Evolutionary conservation across 2,329 filamentous ascomycete species (phyloP), one percentile per base, ranked within the genome.

Genomic region (Monilinia vaccinii-corymbosi): DNA sequence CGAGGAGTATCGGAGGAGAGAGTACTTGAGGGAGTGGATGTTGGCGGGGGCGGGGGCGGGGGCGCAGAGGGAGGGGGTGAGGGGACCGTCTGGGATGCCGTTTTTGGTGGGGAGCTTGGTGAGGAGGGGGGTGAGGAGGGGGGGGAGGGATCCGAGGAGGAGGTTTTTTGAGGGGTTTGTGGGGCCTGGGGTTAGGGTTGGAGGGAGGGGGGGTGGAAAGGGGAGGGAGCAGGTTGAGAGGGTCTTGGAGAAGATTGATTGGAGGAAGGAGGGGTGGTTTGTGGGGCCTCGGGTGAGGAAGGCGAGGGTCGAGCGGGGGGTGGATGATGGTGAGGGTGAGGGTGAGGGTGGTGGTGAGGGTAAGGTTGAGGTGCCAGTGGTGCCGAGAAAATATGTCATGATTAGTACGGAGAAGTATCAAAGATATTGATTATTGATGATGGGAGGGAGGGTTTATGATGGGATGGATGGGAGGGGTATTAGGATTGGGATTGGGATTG

Each of bases 201-300:
- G n/a, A n/a, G n/a, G n/a, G n/a, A n/a, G n/a, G n/a, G n/a, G n/a
- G n/a, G n/a, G n/a, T n/a, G n/a, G n/a, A 8, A 28, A 23, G 9
- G 36, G 34, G 8, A 40, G 8, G 21, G 23, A 21, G 14, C 31
- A 51, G 11, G 28, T 45, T 6, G 21, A 45, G 40, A 56, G 40
- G 14, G 21, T 56, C 2, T 8, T 45, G 28, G 40, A 56, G 21
- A 46, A 44, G 23, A 38, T 46, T 32, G 52, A 36, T 56, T 46
- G 52, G 52, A 46, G 42, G n/a, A 56, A 28, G 28, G 52, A 56
- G 21, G 52, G 52, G 8, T 56, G 52, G 52, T 56, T 56, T 34
- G 38, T 34, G 21, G n/a, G 9, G n/a, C 40, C 40, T 11, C n/a
- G n/a, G n/a, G n/a, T n/a, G n/a, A n/a, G n/a, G n/a, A 56, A 14